Evolutionary conservation across 805 yeast genomes (phyloP).

Genomic region (Candida hungchunana): DNA sequence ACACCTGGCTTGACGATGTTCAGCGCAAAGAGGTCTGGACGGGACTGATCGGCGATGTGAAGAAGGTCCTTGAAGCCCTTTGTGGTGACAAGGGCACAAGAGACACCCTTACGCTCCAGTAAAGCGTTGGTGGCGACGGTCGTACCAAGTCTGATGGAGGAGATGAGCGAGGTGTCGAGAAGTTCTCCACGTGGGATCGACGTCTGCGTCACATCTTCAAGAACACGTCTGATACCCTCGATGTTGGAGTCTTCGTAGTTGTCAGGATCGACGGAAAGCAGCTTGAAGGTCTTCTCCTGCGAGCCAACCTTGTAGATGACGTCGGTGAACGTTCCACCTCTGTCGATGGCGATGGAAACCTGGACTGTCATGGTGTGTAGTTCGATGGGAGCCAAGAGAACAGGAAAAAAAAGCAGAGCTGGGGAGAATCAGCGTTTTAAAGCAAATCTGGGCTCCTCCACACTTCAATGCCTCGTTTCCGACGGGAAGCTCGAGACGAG

Average conservation of each 20-base stretch:
- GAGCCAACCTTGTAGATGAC: constrained; percentile 13
- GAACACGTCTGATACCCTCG: constrained; percentile 45
- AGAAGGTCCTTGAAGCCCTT: constrained; percentile 48
- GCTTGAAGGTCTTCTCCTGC: constrained; percentile 33
- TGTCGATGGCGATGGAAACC: constrained; percentile 17
- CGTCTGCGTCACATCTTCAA: constrained; percentile 34
- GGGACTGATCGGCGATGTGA: constrained; percentile 48
- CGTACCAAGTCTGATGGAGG: constrained; percentile 43
- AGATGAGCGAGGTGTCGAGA: constrained; percentile 34
- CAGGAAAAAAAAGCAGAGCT: too few species aligned
- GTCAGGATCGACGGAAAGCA: constrained; percentile 42
- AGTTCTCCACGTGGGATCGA: constrained; percentile 30
- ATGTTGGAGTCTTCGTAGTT: constrained; percentile 48
- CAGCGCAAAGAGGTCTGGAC: constrained; percentile 48
- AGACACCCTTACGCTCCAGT: constrained; percentile 48
- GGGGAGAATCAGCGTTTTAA: too few species aligned
- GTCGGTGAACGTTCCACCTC: constrained; percentile 21
- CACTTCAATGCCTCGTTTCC: not conserved
- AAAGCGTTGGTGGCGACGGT: constrained; percentile 54
- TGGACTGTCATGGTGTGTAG: constrained; percentile 11
- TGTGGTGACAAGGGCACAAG: constrained; percentile 44
- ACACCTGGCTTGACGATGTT: constrained; percentile 45
- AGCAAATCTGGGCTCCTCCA: too few species aligned
- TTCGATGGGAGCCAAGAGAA: not conserved
- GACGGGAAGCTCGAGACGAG: constrained; percentile 9